phyloP scores from a whole-genome alignment of 768 basidiomycete genomes.

The Mycena indigotica region DNA sequence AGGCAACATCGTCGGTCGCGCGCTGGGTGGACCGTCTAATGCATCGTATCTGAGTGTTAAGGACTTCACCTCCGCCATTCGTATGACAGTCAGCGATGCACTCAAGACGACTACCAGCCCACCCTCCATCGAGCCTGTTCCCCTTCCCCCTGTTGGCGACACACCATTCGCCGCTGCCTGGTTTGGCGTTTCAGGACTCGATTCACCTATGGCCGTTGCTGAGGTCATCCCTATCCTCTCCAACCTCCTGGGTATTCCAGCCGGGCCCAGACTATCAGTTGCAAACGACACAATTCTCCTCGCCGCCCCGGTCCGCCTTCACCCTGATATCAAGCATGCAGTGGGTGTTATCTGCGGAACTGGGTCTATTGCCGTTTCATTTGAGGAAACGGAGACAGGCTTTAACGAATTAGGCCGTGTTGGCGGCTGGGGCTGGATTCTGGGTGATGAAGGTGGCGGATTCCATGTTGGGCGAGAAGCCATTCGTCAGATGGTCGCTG shows the following conservation, averaged over 20 bases:
- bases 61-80: slow-evolving; percentile 59
- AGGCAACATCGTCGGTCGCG: slow-evolving; percentile 68
- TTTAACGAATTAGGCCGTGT: slow-evolving; percentile 67
- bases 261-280: slow-evolving; percentile 57
- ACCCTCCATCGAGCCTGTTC: slow-evolving; percentile 36
- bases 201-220: slow-evolving; percentile 64
- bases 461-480: slow-evolving; percentile 80
- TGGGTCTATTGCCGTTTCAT: slow-evolving; percentile 74
- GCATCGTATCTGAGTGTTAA: slow-evolving; percentile 73
- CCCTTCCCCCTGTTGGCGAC: slow-evolving; percentile 37
- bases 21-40: slow-evolving; percentile 78
- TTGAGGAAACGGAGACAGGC: slow-evolving; percentile 44
- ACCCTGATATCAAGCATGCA: slow-evolving; percentile 60
- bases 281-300: slow-evolving; percentile 86
- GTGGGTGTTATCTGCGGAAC: slow-evolving; percentile 82
- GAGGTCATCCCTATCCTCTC: slow-evolving; percentile 58
- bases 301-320: slow-evolving; percentile 71
- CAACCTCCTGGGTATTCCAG: slow-evolving; percentile 57
- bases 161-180: slow-evolving; percentile 68
- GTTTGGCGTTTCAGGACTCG: slow-evolving; percentile 84
- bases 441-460: slow-evolving; percentile 84
- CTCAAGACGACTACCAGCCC: slow-evolving; percentile 48
- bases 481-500: slow-evolving; percentile 63
- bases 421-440: slow-evolving; percentile 84
- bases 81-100: slow-evolving; percentile 53